A percentile compares a stretch with the other conserved stretches of the same genome.
Evolutionary conservation across 352 stramenopile genomes (phyloP).

Genomic region (Phytophthora megakarya): DNA sequence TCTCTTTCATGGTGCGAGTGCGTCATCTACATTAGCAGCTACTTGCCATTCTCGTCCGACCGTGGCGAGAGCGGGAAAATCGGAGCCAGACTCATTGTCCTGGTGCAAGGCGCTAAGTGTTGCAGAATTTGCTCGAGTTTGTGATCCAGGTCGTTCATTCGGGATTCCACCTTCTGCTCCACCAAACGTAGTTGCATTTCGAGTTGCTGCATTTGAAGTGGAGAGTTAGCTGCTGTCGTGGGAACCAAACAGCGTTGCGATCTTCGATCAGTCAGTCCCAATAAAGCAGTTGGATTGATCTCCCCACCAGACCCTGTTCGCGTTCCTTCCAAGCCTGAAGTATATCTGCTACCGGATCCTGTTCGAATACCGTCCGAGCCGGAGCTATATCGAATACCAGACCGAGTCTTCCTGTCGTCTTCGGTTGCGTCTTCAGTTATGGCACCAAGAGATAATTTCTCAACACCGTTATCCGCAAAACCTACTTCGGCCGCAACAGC

Average conservation of each 20-base stretch:
- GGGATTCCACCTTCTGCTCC: slow-evolving; percentile 39
- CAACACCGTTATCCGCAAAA: background rate
- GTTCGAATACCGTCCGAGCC: background rate
- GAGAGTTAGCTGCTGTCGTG: background rate
- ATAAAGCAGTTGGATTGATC: background rate
- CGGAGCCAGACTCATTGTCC: slow-evolving; percentile 9
- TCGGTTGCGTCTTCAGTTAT: slow-evolving; percentile 23
- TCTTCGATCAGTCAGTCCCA: slow-evolving; percentile 22
- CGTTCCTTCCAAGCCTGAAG: no score
- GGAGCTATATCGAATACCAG: background rate
- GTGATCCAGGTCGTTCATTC: slow-evolving; percentile 30
- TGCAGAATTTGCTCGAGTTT: slow-evolving; percentile 43
- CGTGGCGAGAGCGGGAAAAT: slow-evolving; percentile 1
- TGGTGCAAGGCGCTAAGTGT: slow-evolving; percentile 8
- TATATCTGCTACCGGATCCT: no score
- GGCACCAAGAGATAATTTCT: slow-evolving; percentile 1
- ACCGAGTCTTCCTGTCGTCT: slow-evolving; percentile 19
- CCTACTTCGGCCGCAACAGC: slow-evolving; percentile 10
- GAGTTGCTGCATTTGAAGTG: slow-evolving; percentile 31
- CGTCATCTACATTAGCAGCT: background rate
- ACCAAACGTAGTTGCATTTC: slow-evolving; percentile 26
- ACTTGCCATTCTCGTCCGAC: slow-evolving; percentile 15
- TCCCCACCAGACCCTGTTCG: background rate
- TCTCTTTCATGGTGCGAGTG: slow-evolving; percentile 1
- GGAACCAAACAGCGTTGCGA: slow-evolving; percentile 7